phyloP scores from a whole-genome alignment of 768 basidiomycete species.

The Floccularia luteovirens region DNA sequence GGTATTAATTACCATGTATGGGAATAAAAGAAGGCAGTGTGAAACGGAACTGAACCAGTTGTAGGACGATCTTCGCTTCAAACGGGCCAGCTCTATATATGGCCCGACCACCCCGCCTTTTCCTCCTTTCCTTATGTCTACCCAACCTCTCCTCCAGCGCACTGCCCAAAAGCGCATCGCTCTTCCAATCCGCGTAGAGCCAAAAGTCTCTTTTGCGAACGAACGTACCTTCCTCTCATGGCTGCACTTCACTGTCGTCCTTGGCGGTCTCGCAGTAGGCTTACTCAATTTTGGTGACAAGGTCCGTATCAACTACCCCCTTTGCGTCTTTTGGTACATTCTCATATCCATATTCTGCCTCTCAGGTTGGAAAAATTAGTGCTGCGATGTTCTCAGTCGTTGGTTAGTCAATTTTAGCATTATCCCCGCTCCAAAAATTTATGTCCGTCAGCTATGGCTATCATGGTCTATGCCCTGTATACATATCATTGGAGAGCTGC shows the following conservation, averaged over 20 bases:
- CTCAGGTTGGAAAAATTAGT: constrained; percentile 87
- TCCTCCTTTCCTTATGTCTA: constrained; percentile 61
- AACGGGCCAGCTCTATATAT: too few relatives aligned
- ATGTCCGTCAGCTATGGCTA: constrained; percentile 69
- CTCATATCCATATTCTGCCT: constrained; percentile 3
- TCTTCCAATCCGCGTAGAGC: constrained; percentile 90
- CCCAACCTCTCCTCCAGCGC: constrained; percentile 93
- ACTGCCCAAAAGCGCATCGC: constrained; percentile 95
- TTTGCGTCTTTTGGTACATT: constrained; percentile 7
- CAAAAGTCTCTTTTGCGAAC: constrained; percentile 93
- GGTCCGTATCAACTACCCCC: too few relatives aligned
- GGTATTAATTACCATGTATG: neutral
- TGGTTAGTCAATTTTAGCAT: constrained; percentile 37
- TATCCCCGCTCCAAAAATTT: neutral
- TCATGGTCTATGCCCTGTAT: constrained; percentile 94
- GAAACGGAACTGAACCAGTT: too few relatives aligned
- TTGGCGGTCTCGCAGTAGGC: constrained; percentile 93
- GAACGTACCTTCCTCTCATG: constrained; percentile 96
- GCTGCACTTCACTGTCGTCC: constrained; percentile 97
- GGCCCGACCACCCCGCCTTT: neutral
- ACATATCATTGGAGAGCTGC: constrained; percentile 96
- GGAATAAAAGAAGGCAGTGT: too few relatives aligned
- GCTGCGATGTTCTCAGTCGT: constrained; percentile 95
- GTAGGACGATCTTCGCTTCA: too few relatives aligned
- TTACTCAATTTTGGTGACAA: constrained; percentile 97